These are phyloP conservation scores for Onygenales sp. DNA, from an alignment of 2,329 filamentous ascomycete species.

Conservation along the genomic window DNA sequence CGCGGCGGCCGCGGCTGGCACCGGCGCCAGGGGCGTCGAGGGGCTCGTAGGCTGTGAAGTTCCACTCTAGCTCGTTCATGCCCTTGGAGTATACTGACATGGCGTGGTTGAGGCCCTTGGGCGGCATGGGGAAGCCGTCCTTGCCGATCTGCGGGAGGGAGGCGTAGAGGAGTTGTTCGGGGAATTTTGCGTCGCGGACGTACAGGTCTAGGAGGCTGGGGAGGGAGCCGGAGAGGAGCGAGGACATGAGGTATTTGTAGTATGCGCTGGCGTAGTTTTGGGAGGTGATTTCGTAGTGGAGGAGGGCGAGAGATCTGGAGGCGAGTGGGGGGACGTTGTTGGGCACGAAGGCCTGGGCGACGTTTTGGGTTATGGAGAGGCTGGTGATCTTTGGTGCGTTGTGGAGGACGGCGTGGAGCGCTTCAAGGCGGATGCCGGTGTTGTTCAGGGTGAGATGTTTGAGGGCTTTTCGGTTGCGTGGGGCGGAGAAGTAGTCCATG, in stretches of 20 bases:
- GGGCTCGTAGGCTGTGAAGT: constrained; percentile 53
- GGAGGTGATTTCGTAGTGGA: constrained; percentile 73
- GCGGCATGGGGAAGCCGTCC: constrained; percentile 16
- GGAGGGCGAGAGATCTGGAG: constrained; percentile 58
- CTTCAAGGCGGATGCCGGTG: constrained; percentile 52
- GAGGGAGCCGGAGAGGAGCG: constrained; percentile 65
- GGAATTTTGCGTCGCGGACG: constrained; percentile 75
- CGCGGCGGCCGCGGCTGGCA: constrained; percentile 20
- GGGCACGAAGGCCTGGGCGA: constrained; percentile 48
- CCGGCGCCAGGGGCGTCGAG: constrained; percentile 16
- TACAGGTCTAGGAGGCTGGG: constrained; percentile 69
- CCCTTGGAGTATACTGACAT: constrained; percentile 58
- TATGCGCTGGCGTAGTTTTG: constrained; percentile 55
- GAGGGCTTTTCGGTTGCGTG: constrained; percentile 51
- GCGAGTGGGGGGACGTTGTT: constrained; percentile 52
- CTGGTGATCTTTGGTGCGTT: constrained; percentile 31
- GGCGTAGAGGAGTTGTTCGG: constrained; percentile 65
- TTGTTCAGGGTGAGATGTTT: constrained; percentile 60
- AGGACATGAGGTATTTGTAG: constrained; percentile 79
- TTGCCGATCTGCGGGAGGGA: constrained; percentile 51
- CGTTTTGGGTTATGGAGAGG: constrained; percentile 48
- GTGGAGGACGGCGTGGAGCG: constrained; percentile 34
- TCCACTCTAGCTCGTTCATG: constrained; percentile 59
- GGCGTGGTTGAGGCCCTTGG: constrained; percentile 40
- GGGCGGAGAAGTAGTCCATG: constrained; percentile 54